Conservation (phyloP, 768 basidiomycete species). For the Suillus subluteus region DNA sequence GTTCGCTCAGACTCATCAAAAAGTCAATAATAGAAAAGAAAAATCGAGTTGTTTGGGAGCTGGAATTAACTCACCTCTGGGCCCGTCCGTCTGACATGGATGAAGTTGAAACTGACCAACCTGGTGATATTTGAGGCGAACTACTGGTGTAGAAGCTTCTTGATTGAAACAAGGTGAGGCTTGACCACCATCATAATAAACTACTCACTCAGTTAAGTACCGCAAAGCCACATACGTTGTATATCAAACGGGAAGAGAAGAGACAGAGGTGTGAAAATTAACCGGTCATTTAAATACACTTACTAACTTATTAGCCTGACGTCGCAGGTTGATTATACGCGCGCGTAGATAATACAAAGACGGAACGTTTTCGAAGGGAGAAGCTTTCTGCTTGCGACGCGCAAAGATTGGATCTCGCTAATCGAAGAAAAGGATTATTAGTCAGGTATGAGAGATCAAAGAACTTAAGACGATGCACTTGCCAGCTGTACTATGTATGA, state of each 20-base stretch:
- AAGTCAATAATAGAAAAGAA: not conserved
- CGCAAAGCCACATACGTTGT: no score
- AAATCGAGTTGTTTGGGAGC: not conserved
- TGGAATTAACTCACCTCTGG: not conserved
- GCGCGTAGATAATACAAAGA: no score
- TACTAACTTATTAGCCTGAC: not conserved
- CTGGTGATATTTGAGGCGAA: not conserved
- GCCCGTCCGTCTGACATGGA: not conserved
- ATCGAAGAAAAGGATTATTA: no score
- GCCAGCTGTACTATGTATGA: no score
- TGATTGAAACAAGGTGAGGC: not conserved
- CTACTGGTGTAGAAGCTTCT: not conserved
- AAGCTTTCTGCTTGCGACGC: no score
- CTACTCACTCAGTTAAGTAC: not conserved
- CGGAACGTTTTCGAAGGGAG: no score
- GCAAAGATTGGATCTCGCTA: no score
- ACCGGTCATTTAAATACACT: not conserved
- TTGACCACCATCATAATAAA: not conserved
- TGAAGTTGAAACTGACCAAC: not conserved
- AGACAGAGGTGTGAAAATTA: not conserved
- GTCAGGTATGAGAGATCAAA: no score
- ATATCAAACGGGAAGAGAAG: not conserved
- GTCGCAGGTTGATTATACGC: no score
- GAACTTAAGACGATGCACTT: no score
- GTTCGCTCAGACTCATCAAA: not conserved